These are phyloP conservation scores for Tilletia horrida DNA, from an alignment of 1,284 basidiomycete genomes.

Conservation along the genomic window DNA sequence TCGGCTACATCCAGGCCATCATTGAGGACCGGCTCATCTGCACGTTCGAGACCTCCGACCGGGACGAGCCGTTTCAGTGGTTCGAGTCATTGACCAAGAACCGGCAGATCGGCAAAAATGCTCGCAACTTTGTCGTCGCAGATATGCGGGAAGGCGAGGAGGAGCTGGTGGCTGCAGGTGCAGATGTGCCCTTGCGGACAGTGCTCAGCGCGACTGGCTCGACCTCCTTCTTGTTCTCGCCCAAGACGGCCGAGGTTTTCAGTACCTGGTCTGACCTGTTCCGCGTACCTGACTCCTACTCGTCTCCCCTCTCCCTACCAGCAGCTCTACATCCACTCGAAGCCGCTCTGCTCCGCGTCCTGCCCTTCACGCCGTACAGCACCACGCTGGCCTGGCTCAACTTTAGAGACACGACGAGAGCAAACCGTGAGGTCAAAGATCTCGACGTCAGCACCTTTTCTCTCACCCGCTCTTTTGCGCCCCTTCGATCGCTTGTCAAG, in stretches of 20 bases:
- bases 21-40: neutral
- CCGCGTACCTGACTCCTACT: neutral
- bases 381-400: constrained; percentile 6
- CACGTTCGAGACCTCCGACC: neutral
- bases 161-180: constrained; percentile 5
- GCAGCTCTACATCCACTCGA: neutral
- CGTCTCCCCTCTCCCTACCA: constrained; percentile 5
- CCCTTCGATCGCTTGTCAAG: neutral
- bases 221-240: constrained; percentile 10
- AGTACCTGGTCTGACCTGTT: constrained; percentile 8
- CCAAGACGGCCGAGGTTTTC: constrained; percentile 1
- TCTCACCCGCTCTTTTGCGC: neutral
- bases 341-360: neutral
- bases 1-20: neutral
- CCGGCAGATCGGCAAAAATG: neutral
- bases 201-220: neutral
- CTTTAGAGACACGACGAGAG: neutral
- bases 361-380: constrained; percentile 7
- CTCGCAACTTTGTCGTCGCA: neutral
- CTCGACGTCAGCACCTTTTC: neutral
- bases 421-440: neutral
- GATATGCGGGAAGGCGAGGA: neutral
- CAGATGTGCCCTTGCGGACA: constrained; percentile 5
- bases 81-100: neutral
- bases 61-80: neutral